Conservation (phyloP, 306 rosid species). For the Fagus crenata region DNA sequence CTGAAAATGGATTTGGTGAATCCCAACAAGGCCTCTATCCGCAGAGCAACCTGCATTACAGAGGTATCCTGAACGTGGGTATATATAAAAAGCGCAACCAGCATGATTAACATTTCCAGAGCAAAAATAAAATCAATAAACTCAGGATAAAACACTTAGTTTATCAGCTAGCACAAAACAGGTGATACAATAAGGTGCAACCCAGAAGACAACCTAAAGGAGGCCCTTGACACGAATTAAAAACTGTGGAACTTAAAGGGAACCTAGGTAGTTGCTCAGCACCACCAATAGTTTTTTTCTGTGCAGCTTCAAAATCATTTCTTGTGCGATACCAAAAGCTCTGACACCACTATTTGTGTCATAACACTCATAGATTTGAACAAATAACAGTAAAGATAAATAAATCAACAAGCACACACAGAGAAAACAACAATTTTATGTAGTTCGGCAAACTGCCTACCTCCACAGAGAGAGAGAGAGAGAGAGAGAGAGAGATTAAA, state of each 20-base stretch:
- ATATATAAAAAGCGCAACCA: neutral
- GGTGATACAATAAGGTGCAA: neutral
- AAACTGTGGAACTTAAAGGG: neutral
- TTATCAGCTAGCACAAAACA: neutral
- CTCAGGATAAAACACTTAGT: neutral
- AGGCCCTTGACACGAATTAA: neutral
- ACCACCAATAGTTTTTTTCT: neutral
- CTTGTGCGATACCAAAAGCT: no score
- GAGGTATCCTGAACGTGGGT: neutral
- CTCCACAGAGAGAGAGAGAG: no score
- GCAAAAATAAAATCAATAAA: neutral
- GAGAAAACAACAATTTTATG: no score
- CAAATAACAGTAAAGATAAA: no score
- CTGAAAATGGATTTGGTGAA: conserved; percentile 58
- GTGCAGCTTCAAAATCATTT: neutral
- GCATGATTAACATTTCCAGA: neutral
- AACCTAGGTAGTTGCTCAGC: neutral
- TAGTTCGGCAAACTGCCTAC: no score
- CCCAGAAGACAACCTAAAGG: neutral
- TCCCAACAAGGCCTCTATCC: conserved; percentile 67
- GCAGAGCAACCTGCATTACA: conserved; percentile 59
- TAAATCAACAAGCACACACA: no score
- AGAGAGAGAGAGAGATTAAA: no score
- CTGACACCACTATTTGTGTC: no score
- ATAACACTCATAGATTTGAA: no score